These are phyloP conservation scores for Chaetomium strumarium DNA, from an alignment of 2,329 filamentous ascomycete species.

Conservation along the genomic window DNA sequence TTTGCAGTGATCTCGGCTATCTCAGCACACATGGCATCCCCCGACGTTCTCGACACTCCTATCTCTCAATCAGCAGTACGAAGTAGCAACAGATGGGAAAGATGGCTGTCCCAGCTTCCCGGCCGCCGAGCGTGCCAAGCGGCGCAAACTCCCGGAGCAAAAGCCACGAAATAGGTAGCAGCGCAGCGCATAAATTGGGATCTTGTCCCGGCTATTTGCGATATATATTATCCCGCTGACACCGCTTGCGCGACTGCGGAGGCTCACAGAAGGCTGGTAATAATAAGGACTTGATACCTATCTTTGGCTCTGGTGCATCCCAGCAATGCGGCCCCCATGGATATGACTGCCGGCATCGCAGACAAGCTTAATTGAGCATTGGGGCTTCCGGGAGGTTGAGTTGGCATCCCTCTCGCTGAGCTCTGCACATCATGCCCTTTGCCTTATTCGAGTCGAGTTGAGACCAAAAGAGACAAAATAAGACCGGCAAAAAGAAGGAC, in stretches of 20 bases:
- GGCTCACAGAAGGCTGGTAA: not conserved
- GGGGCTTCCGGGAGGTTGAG: no score
- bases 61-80: no score
- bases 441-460: not conserved
- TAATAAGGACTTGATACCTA: no score
- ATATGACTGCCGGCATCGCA: no score
- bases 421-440: not conserved
- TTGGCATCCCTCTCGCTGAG: no score
- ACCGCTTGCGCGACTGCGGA: constrained; percentile 4
- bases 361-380: no score
- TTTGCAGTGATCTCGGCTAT: no score
- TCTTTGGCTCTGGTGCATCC: not conserved
- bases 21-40: no score
- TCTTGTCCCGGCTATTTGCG: constrained; percentile 22
- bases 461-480: not conserved
- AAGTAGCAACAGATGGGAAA: no score
- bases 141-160: constrained; percentile 9
- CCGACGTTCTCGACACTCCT: no score
- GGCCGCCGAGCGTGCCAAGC: constrained; percentile 9
- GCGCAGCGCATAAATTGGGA: constrained; percentile 23
- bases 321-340: no score
- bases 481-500: not conserved
- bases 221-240: constrained; percentile 23
- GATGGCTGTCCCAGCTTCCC: constrained; percentile 6
- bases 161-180: constrained; percentile 23